These are phyloP conservation scores for Trichosporon ovoides DNA, from an alignment of 1,284 basidiomycete species.

Conservation along the genomic window DNA sequence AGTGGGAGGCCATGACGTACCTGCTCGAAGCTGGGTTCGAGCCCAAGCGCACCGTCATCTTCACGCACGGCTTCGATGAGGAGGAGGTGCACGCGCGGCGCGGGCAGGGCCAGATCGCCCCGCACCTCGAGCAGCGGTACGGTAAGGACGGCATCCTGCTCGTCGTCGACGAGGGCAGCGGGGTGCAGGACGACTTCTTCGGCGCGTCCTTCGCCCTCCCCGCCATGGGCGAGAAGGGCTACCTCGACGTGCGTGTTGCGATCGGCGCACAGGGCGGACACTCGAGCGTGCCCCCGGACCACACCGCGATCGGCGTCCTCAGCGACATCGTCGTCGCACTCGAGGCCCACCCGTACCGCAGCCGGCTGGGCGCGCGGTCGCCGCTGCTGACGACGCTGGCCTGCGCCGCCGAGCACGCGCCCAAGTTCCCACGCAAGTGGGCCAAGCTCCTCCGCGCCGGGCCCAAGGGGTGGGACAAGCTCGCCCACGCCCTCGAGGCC, in stretches of 20 bases:
- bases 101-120: conserved; percentile 45
- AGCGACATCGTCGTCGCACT: conserved; percentile 44
- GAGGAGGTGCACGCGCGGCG: conserved; percentile 46
- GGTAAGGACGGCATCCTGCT: conserved; percentile 45
- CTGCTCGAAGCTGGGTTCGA: conserved; percentile 38
- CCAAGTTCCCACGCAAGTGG: conserved; percentile 38
- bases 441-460: conserved; percentile 32
- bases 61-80: conserved; percentile 45
- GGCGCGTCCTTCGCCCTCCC: conserved; percentile 42
- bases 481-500: conserved; percentile 22
- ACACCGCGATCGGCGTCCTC: conserved; percentile 52
- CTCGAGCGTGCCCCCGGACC: conserved; percentile 49
- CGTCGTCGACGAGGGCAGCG: conserved; percentile 49
- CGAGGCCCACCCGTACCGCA: conserved; percentile 47
- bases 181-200: conserved; percentile 34
- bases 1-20: conserved; percentile 47
- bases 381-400: conserved; percentile 49
- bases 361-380: conserved; percentile 40
- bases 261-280: conserved; percentile 49
- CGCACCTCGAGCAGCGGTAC: conserved; percentile 44
- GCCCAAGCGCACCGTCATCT: conserved; percentile 45
- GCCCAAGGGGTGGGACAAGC: conserved; percentile 40
- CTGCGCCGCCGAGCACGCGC: conserved; percentile 49
- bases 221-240: conserved; percentile 45
- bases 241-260: conserved; percentile 41